Conservation (phyloP, 2,329 filamentous ascomycete species). For the Corynespora cassiicola region DNA sequence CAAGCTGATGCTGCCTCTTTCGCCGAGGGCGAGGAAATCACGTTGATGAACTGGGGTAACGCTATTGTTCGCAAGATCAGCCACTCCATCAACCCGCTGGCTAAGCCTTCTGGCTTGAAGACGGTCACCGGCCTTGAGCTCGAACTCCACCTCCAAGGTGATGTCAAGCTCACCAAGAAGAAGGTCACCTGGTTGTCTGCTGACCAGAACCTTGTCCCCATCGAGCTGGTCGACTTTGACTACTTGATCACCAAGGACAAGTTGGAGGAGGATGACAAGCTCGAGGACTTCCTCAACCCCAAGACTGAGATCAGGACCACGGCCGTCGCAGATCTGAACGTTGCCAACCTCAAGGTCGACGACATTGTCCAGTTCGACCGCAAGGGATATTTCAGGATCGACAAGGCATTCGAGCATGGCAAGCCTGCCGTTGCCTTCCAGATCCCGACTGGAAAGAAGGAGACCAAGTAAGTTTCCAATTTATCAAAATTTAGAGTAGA, state of each 20-base stretch:
- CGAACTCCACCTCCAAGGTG: slow-evolving; percentile 88
- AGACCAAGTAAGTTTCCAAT: slow-evolving; percentile 26
- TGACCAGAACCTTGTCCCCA: slow-evolving; percentile 77
- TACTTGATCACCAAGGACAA: slow-evolving; percentile 96
- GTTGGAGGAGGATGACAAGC: slow-evolving; percentile 80
- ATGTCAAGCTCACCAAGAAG: slow-evolving; percentile 95
- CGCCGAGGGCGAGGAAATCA: slow-evolving; percentile 87
- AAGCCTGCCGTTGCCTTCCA: slow-evolving; percentile 70
- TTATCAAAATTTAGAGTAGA: no score
- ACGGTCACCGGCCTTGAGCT: slow-evolving; percentile 74
- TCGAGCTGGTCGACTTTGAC: slow-evolving; percentile 93
- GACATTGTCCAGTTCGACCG: slow-evolving; percentile 96
- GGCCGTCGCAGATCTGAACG: slow-evolving; percentile 81
- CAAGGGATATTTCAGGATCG: slow-evolving; percentile 89
- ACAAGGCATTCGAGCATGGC: slow-evolving; percentile 66
- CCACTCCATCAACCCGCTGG: slow-evolving; percentile 58
- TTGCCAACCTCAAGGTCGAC: slow-evolving; percentile 77
- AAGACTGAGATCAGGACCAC: slow-evolving; percentile 76
- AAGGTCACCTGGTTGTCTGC: slow-evolving; percentile 93
- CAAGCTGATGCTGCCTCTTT: slow-evolving; percentile 86
- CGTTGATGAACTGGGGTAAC: slow-evolving; percentile 96
- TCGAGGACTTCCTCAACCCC: slow-evolving; percentile 83
- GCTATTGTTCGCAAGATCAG: slow-evolving; percentile 75
- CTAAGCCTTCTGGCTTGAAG: slow-evolving; percentile 53
- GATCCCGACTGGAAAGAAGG: slow-evolving; percentile 72